Conservation (phyloP, 495 filamentous ascomycete genomes). For the Annulohypoxylon maeteangense region DNA sequence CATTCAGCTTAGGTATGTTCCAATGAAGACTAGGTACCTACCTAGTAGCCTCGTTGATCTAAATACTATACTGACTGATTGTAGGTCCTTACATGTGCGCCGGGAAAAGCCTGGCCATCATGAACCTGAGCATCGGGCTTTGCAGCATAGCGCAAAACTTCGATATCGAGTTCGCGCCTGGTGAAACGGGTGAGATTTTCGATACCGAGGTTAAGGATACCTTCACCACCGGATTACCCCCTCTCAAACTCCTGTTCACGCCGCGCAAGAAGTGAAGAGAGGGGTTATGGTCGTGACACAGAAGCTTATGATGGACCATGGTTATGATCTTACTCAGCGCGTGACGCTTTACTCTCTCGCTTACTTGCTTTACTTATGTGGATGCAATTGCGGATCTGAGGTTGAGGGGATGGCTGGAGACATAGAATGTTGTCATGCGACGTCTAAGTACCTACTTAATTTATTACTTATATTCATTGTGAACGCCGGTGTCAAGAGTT, state of each 20-base stretch:
- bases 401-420: not conserved
- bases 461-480: too few relatives aligned
- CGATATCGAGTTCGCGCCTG: conserved; percentile 50
- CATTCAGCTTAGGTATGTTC: conserved; percentile 36
- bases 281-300: not conserved
- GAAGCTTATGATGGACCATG: not conserved
- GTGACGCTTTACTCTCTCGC: not conserved
- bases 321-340: not conserved
- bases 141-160: conserved; percentile 50
- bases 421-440: too few relatives aligned
- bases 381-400: too few relatives aligned
- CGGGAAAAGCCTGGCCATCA: conserved; percentile 51
- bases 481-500: too few relatives aligned
- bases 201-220: conserved; percentile 35
- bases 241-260: conserved; percentile 41
- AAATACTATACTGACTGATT: not conserved
- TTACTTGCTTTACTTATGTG: not conserved
- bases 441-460: too few relatives aligned
- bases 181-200: conserved; percentile 44
- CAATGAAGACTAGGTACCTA: not conserved
- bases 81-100: conserved; percentile 15
- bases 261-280: conserved; percentile 14
- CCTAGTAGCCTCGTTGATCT: not conserved
- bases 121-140: conserved; percentile 52
- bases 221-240: conserved; percentile 33